Evolutionary conservation across 495 filamentous ascomycete species (phyloP), one percentile per base, ranked within the genome.

Genomic region (Mytilinidion resinicola): DNA sequence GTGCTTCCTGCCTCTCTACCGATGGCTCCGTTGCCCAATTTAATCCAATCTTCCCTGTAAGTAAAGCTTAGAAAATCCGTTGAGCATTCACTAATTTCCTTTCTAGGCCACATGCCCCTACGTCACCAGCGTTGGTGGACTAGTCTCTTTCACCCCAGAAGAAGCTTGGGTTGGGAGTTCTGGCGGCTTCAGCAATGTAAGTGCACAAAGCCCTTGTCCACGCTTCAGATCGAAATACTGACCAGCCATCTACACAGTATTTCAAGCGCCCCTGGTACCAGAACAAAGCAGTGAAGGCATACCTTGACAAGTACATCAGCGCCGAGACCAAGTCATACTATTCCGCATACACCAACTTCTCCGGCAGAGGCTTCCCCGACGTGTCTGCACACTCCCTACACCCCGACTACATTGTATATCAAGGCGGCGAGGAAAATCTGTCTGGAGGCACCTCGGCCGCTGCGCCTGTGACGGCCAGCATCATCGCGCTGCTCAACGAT

Each of bases 321-420:
- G 25, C 42, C 4, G 65, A 63, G 60, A 48, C 49, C 14, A 61
- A 61, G 5, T 55, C 69, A 9, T 70, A 68, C 63, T n/a, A n/a
- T n/a, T n/a, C n/a, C n/a, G n/a, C n/a, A n/a, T n/a, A n/a, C n/a
- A n/a, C n/a, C n/a, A 70, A 70, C 56, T 46, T 20, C 1, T 30
- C 46, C n/a, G 70, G 70, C n/a, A 64, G 70, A 51, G 70, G 38
- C 3, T 71, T 67, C 48, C 70, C 70, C 1, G 70, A 71, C 46
- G 49, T 71, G 39, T 53, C 67, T 9, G 68, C 69, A 6, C 64
- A 70, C 46, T 62, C 60, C 41, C 39, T 53, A 15, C 49, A 65
- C 46, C n/a, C n/a, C n/a, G n/a, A n/a, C n/a, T 67, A 63, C 41
- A 53, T 55, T 0, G 58, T 65, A 37, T 59, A 62, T 20, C 68